Percentiles rank a stretch among this genome's conserved stretches.
phyloP scores from a whole-genome alignment of 2,329 filamentous ascomycete genomes.

The Escovopsis sp. region DNA sequence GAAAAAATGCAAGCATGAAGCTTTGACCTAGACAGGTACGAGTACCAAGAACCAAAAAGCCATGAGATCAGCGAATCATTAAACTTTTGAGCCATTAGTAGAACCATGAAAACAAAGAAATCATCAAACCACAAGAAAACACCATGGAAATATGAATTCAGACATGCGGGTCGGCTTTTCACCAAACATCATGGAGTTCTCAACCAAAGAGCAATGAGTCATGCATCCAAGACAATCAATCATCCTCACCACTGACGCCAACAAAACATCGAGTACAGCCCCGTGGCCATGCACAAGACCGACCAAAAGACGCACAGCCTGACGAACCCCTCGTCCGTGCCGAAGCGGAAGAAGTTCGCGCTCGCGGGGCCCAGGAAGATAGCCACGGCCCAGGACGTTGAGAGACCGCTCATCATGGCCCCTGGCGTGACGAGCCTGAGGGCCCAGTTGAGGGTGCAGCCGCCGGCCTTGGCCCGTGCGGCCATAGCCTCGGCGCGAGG shows the following conservation, averaged over 20 bases:
- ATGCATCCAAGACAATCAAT: background rate
- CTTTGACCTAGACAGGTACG: no score
- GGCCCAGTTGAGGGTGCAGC: constrained; percentile 1
- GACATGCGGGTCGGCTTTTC: no score
- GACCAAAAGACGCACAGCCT: constrained; percentile 2
- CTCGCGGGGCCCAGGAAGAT: constrained; percentile 5
- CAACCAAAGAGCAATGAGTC: background rate
- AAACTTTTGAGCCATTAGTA: no score
- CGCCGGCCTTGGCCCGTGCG: background rate
- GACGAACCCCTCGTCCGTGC: constrained; percentile 2
- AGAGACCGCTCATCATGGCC: constrained; percentile 4
- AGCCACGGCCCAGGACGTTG: constrained; percentile 3
- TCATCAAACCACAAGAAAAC: no score
- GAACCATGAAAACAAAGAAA: no score
- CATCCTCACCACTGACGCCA: constrained; percentile 2
- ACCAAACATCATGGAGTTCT: no score
- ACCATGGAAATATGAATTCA: no score
- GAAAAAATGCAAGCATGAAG: no score
- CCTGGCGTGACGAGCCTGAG: constrained; percentile 3
- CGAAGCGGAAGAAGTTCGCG: constrained; percentile 3
- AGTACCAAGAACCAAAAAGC: no score
- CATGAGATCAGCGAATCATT: no score
- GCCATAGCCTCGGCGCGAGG: constrained; percentile 1
- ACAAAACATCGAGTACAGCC: constrained; percentile 2
- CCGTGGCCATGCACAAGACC: background rate